Evolutionary conservation across 2,329 filamentous ascomycete genomes (phyloP).

Genomic region (Nigrospora sphaerica): DNA sequence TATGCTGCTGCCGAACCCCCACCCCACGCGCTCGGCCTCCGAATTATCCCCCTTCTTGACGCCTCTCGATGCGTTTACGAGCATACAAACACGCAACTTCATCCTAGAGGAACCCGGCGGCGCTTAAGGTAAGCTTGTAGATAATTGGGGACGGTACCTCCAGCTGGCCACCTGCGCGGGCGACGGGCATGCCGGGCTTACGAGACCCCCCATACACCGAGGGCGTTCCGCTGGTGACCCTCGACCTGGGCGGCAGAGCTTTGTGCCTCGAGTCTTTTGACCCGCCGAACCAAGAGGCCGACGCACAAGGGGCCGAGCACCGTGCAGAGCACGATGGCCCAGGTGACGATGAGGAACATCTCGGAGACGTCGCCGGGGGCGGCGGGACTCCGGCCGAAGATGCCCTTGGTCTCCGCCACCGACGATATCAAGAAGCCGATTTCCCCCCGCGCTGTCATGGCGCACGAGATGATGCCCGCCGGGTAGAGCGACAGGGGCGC

Average conservation of each 20-base stretch:
- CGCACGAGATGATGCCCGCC: conserved; percentile 54
- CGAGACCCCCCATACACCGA: conserved; percentile 20
- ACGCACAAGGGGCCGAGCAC: conserved; percentile 41
- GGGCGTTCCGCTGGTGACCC: conserved; percentile 9
- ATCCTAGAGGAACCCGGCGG: too few relatives aligned
- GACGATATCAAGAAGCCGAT: conserved; percentile 72
- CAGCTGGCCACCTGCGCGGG: too few relatives aligned
- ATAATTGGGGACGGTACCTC: too few relatives aligned
- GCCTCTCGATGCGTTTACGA: too few relatives aligned
- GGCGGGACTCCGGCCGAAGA: conserved; percentile 24
- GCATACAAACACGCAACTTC: too few relatives aligned
- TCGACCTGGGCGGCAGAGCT: conserved; percentile 3
- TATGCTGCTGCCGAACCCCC: too few relatives aligned
- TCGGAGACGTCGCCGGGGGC: conserved; percentile 20
- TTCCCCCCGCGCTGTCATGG: conserved; percentile 72
- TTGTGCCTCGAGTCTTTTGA: conserved; percentile 26
- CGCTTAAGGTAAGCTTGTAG: too few relatives aligned
- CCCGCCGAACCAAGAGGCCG: conserved; percentile 35
- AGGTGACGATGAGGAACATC: conserved; percentile 45
- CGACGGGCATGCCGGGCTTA: too few relatives aligned
- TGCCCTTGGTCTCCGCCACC: conserved; percentile 48
- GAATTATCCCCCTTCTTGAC: too few relatives aligned
- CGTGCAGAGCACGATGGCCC: conserved; percentile 50
- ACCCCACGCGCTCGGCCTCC: too few relatives aligned
- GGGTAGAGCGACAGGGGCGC: conserved; percentile 58